phyloP scores from a whole-genome alignment of 306 rosid genomes.

The Cicer cuneatum region DNA sequence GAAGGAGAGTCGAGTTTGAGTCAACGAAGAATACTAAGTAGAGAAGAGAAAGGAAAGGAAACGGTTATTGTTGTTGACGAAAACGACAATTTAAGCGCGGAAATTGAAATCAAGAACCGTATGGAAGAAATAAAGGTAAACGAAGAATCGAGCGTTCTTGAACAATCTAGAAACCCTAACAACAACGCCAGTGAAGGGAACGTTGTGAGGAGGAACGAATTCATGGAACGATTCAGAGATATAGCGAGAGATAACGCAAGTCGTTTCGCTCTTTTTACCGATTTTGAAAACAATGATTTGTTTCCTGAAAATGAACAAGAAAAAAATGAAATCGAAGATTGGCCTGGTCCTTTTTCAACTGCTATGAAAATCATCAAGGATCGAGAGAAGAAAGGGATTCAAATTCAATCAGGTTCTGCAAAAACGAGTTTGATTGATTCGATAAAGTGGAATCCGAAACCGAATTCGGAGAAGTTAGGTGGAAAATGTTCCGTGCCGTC shows the following conservation, averaged over 20 bases:
- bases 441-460: constrained; percentile 60
- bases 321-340: constrained; percentile 62
- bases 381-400: constrained; percentile 47
- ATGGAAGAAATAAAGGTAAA: constrained; percentile 21
- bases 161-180: constrained; percentile 12
- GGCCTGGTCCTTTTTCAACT: constrained; percentile 96
- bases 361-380: constrained; percentile 79
- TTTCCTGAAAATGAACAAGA: constrained; percentile 44
- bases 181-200: neutral
- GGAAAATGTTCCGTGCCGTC: constrained; percentile 55
- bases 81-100: neutral
- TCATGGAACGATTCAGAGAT: constrained; percentile 56
- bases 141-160: constrained; percentile 26
- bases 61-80: neutral
- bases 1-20: constrained; percentile 12
- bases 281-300: constrained; percentile 30
- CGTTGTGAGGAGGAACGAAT: constrained; percentile 35
- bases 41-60: constrained; percentile 45
- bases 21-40: constrained; percentile 4
- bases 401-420: neutral
- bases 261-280: constrained; percentile 52
- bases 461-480: neutral
- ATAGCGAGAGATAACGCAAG: constrained; percentile 66
- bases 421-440: constrained; percentile 46
- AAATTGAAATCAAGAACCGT: neutral